phyloP scores from a whole-genome alignment of 352 stramenopile species.

The Blastocystis sp. region DNA sequence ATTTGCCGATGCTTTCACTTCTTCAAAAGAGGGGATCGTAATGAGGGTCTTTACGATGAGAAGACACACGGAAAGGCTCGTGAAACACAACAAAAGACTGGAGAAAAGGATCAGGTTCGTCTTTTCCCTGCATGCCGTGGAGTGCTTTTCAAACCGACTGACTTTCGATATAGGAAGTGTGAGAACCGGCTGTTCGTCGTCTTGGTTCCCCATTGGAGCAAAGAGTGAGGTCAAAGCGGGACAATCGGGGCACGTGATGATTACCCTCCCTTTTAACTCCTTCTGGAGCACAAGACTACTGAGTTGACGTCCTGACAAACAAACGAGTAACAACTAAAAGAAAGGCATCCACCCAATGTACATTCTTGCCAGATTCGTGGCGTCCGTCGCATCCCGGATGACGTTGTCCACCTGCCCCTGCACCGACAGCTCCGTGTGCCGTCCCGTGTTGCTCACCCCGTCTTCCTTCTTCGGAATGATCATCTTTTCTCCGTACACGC shows the following conservation, averaged over 20 bases:
- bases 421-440: slow-evolving; percentile 78
- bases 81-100: neutral
- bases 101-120: slow-evolving; percentile 3
- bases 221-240: too few relatives aligned
- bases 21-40: neutral
- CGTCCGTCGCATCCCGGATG: slow-evolving; percentile 85
- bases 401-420: slow-evolving; percentile 88
- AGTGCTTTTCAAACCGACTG: neutral
- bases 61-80: slow-evolving; percentile 24
- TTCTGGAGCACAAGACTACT: too few relatives aligned
- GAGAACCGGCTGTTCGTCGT: neutral
- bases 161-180: slow-evolving; percentile 3
- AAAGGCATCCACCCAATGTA: slow-evolving; percentile 92
- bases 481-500: slow-evolving; percentile 77
- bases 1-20: neutral
- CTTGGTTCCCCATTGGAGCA: neutral
- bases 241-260: too few relatives aligned
- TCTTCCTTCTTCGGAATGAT: slow-evolving; percentile 8
- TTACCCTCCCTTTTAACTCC: too few relatives aligned
- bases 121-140: slow-evolving; percentile 4
- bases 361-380: slow-evolving; percentile 88
- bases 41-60: slow-evolving; percentile 54
- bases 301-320: neutral
- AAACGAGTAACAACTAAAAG: slow-evolving; percentile 73
- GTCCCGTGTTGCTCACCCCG: neutral